Evolutionary conservation across 2,329 filamentous ascomycete genomes (phyloP), one percentile per base, ranked within the genome.

Genomic region (Fusarium subglutinans): DNA sequence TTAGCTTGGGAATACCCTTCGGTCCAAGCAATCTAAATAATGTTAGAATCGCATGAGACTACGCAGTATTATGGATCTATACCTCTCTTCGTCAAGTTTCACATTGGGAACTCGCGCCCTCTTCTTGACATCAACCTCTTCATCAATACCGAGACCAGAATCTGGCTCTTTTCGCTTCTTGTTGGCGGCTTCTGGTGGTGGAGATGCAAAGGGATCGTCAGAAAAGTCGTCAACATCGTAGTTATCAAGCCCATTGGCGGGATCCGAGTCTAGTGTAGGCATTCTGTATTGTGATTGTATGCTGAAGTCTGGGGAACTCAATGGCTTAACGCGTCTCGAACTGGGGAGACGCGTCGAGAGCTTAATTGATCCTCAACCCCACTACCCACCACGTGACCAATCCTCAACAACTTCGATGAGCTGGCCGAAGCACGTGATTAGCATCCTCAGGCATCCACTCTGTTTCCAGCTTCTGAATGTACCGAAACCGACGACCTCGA

Each of bases 81-180:
- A 94, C 92, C 91, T 90, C 15, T 89, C 85, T 77, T 98, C 94
- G 79, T 99, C 95, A 33, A 99, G 88, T 81, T 98, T 99, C 8
- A 96, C 92, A 63, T 91, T 87, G 3, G 95, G 94, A 0, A 81
- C 85, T 70, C 91, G 88, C 41, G 91, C 89, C 77, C 93, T 93
- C 83, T 94, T 98, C 45, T 89, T 90, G 9, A 98, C 88, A 63
- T 94, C 92, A 60, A 99, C 89, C 78, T 97, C 94, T 79, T 97
- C 91, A 74, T 98, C 95, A 64, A 98, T 90, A 51, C 95, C 95
- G 6, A 97, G 84, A 2, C 87, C 87, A 14, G 85, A 87, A 35
- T 87, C 84, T 3, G 83, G 81, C 30, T 84, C 84, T 65, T 87
- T 87, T 48, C 84, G 86, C 75, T 89, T 88, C 70, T 86, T 87